Percentiles rank a stretch among this genome's conserved stretches.
Conservation (phyloP, 805 yeast species). For the Lachancea fermentati region DNA sequence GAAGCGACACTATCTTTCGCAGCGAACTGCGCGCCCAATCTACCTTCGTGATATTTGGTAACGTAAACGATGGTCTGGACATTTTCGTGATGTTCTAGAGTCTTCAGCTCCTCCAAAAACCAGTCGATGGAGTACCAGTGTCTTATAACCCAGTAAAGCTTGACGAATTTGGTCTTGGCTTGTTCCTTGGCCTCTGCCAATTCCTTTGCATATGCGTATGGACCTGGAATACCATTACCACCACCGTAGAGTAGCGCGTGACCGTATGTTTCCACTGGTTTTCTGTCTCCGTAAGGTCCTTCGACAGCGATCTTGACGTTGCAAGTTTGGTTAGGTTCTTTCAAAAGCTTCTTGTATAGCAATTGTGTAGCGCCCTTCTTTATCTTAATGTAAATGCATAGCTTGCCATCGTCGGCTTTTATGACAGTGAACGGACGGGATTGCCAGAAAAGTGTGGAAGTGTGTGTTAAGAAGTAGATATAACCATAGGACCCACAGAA, state of each 20-base stretch:
- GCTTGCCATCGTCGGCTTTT: constrained; percentile 32
- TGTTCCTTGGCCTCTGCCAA: constrained; percentile 6
- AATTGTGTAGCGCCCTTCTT: constrained; percentile 49
- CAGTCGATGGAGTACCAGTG: constrained; percentile 16
- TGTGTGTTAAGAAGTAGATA: constrained; percentile 42
- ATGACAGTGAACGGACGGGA: constrained; percentile 63
- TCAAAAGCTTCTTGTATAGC: constrained; percentile 29
- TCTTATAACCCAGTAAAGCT: constrained; percentile 16
- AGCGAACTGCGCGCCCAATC: constrained; percentile 10
- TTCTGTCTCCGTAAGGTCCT: constrained; percentile 49
- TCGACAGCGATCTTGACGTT: constrained; percentile 41
- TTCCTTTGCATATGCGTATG: constrained; percentile 18
- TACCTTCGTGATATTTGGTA: constrained; percentile 41
- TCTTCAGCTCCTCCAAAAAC: constrained; percentile 14
- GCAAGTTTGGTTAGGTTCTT: constrained; percentile 27
- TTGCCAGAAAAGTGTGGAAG: constrained; percentile 47
- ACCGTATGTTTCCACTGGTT: constrained; percentile 36
- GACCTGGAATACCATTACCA: constrained; percentile 46
- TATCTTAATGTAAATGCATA: constrained; percentile 40
- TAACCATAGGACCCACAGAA: constrained; percentile 49
- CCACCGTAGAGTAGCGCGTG: constrained; percentile 42
- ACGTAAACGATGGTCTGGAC: constrained; percentile 41
- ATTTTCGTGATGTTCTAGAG: constrained; percentile 14
- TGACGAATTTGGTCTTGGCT: constrained; percentile 8
- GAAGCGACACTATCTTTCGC: constrained; percentile 1